Percentiles rank a stretch among this genome's conserved stretches.
phyloP scores from a whole-genome alignment of 306 rosid species.

The Heteromeles arbutifolia region DNA sequence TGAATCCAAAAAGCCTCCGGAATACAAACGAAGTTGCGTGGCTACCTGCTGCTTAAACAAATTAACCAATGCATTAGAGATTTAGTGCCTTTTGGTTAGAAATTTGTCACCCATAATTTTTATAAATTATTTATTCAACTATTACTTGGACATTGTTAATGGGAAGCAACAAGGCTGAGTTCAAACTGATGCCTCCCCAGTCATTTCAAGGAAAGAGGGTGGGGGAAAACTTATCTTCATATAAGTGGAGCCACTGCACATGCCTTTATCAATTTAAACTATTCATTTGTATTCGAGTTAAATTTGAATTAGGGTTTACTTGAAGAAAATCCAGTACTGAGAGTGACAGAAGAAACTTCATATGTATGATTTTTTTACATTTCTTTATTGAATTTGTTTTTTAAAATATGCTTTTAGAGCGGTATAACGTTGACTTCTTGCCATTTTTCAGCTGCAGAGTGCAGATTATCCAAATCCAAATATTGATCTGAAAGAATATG shows the following conservation, averaged over 20 bases:
- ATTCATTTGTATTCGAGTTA: neutral
- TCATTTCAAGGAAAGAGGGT: neutral
- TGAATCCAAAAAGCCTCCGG: neutral
- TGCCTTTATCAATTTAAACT: neutral
- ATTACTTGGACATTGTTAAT: neutral
- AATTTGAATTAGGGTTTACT: neutral
- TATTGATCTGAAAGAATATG: conserved; percentile 4
- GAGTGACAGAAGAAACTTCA: neutral
- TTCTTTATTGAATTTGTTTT: neutral
- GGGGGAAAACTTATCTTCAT: neutral
- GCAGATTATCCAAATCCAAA: neutral
- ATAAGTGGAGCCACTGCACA: neutral
- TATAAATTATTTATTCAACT: neutral
- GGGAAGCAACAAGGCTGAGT: neutral
- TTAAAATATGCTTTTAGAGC: neutral
- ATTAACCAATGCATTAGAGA: neutral
- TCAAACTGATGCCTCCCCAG: neutral
- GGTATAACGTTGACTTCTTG: conserved; percentile 15
- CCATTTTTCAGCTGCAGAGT: neutral
- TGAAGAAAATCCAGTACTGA: neutral
- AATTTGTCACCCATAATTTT: neutral
- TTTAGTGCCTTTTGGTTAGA: neutral
- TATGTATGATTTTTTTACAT: neutral
- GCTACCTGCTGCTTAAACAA: neutral
- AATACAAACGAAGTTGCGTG: neutral